Base-by-base conservation (phyloP, 768 basidiomycete species). In the Cystobasidium onofrii region DNA sequence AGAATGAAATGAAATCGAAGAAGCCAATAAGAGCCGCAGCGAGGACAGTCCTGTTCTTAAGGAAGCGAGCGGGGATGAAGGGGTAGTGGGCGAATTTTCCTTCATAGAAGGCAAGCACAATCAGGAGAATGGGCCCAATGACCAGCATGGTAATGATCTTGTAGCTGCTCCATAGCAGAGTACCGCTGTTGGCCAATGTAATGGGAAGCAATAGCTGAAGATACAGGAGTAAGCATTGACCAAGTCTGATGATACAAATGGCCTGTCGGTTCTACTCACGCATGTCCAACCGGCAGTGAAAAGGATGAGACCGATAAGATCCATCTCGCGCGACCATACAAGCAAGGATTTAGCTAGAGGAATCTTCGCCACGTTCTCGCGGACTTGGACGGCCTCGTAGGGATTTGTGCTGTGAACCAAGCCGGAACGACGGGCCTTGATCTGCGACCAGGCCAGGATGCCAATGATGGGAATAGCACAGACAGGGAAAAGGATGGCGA, bases 1-100 rank as follows among this genome's bases (percentile, higher is more conserved):
- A 83, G 77, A 83, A 76, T 25, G 67, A 67, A 17, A 87, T 86
- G 74, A 88, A 88, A 77, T 88, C 87, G 54, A 87, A 84, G 62
- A 86, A 87, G 18, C 87, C 88, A 75, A 90, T 87, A 27, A 86
- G 75, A 25, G 85, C 82, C 1, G 87, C 86, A 17, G 85, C 83
- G 15, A 88, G 81, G 18, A 90, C 85, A 31, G 84, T 86, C n/a
- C 82, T 81, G 76, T 88, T 88, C 39, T 78, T 76, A 72, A 86
- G 80, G 81, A 89, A 88, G 23, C 86, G 84, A 20, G 82, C 82
- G 13, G 89, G 84, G 27, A 89, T 81, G 60, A 90, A 85, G 0
- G 89, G 89, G 64, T 82, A 82, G 27, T 81, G 82, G 18, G 89
- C 86, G 69, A 83, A 79, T 76, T 82, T 84, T 73, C 83, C 79